Evolutionary conservation across 176 grass and related monocot species (phyloP).

Genomic region (Cocos nucifera): DNA sequence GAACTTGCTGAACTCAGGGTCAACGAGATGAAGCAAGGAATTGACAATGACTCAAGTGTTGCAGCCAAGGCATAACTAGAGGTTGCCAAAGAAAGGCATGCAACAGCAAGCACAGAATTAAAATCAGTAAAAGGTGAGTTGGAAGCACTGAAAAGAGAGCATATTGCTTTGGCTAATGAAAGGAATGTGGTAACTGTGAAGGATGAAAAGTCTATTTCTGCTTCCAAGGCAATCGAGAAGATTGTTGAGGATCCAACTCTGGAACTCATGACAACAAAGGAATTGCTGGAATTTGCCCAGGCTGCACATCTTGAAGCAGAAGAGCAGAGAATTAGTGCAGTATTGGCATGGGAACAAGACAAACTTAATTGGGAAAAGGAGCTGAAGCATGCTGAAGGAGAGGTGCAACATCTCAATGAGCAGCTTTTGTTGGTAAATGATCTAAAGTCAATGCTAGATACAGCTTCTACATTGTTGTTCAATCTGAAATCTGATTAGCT

Average conservation of each 20-base stretch:
- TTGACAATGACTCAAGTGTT: background rate
- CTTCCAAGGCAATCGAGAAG: background rate
- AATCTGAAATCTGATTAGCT: background rate
- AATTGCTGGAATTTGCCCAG: background rate
- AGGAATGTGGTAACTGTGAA: background rate
- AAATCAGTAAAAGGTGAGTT: conserved; percentile 1
- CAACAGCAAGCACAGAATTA: background rate
- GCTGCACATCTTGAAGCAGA: conserved; percentile 1
- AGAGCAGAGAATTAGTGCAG: background rate
- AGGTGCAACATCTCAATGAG: background rate
- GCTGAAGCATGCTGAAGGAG: background rate
- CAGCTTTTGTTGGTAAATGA: background rate
- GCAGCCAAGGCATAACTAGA: background rate
- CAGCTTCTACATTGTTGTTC: background rate
- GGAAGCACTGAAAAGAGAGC: background rate
- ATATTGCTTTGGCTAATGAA: background rate
- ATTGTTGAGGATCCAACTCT: background rate
- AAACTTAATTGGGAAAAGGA: background rate
- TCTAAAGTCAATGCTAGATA: background rate
- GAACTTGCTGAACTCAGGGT: background rate
- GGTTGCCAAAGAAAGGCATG: background rate
- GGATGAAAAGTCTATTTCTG: background rate
- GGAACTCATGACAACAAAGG: background rate
- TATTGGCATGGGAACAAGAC: background rate
- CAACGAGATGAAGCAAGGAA: background rate